Percentiles rank a stretch among this genome's conserved stretches.
Conservation (phyloP, 2,329 filamentous ascomycete genomes). For the Stagonosporopsis tanaceti region DNA sequence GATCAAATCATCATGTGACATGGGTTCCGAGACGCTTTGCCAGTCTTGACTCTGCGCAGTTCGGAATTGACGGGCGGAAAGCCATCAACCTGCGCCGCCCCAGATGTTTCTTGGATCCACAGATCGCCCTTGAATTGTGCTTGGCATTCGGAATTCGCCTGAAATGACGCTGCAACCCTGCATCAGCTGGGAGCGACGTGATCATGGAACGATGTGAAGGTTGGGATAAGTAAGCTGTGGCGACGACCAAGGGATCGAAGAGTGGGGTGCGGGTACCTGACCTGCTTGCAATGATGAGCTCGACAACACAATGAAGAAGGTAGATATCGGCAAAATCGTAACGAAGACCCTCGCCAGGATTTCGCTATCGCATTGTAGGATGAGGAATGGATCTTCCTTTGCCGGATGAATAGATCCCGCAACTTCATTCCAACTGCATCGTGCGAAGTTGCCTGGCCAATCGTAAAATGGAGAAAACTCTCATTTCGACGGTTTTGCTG, state of each 20-base stretch:
- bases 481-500: slow-evolving; percentile 6
- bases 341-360: not conserved
- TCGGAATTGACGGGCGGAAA: slow-evolving; percentile 10
- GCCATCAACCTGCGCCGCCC: slow-evolving; percentile 14
- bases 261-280: not conserved
- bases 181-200: slow-evolving; percentile 9
- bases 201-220: slow-evolving; percentile 1
- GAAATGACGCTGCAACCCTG: slow-evolving; percentile 6
- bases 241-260: not conserved
- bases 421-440: slow-evolving; percentile 7
- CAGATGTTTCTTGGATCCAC: slow-evolving; percentile 21
- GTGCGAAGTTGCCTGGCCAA: slow-evolving; percentile 11
- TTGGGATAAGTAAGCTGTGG: slow-evolving; percentile 3
- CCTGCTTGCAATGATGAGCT: not conserved
- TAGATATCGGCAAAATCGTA: not conserved
- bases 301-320: not conserved
- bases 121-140: slow-evolving; percentile 20
- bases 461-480: not conserved
- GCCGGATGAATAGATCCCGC: slow-evolving; percentile 11
- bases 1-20: not conserved
- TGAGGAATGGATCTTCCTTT: slow-evolving; percentile 14
- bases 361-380: not conserved
- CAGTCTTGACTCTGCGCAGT: not conserved
- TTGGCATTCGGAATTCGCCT: slow-evolving; percentile 18
- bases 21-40: not conserved